These are phyloP conservation scores for Phytophthora vignae DNA, from an alignment of 352 stramenopile species.

Conservation along the genomic window DNA sequence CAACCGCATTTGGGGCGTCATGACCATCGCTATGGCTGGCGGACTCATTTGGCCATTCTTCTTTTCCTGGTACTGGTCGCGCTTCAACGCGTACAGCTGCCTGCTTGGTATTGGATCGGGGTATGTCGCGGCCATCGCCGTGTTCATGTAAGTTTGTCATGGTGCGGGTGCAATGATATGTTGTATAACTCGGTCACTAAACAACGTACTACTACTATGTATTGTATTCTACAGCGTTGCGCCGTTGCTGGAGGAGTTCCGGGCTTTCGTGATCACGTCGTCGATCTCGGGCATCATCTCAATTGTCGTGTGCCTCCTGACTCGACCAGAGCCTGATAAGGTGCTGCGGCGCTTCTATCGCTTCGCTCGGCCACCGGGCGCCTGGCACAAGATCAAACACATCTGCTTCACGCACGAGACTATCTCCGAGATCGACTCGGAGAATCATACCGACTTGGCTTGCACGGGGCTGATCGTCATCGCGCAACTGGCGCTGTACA, in stretches of 20 bases:
- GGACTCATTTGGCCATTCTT: constrained; percentile 81
- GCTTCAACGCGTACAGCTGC: constrained; percentile 76
- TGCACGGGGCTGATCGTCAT: constrained; percentile 73
- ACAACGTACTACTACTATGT: constrained; percentile 7
- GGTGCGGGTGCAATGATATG: not conserved
- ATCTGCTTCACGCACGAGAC: constrained; percentile 67
- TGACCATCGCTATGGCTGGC: constrained; percentile 76
- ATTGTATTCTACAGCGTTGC: constrained; percentile 45
- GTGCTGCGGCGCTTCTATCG: constrained; percentile 73
- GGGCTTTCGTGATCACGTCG: constrained; percentile 67
- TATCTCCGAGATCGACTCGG: constrained; percentile 60
- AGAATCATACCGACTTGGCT: constrained; percentile 69
- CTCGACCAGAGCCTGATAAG: constrained; percentile 53
- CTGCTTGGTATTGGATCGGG: constrained; percentile 60
- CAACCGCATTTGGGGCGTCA: constrained; percentile 86
- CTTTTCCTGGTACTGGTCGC: constrained; percentile 84
- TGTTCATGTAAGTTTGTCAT: constrained; percentile 69
- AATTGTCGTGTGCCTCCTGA: constrained; percentile 50
- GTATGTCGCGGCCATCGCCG: constrained; percentile 57
- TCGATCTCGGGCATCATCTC: constrained; percentile 58
- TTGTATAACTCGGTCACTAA: not conserved
- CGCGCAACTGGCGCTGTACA: constrained; percentile 68
- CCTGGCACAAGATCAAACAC: constrained; percentile 62
- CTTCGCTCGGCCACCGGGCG: constrained; percentile 67
- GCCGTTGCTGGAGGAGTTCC: constrained; percentile 61